A percentile compares a stretch with the other conserved stretches of the same genome.
Evolutionary conservation across 2,329 filamentous ascomycete genomes (phyloP).

Genomic region (Fusarium sp.): DNA sequence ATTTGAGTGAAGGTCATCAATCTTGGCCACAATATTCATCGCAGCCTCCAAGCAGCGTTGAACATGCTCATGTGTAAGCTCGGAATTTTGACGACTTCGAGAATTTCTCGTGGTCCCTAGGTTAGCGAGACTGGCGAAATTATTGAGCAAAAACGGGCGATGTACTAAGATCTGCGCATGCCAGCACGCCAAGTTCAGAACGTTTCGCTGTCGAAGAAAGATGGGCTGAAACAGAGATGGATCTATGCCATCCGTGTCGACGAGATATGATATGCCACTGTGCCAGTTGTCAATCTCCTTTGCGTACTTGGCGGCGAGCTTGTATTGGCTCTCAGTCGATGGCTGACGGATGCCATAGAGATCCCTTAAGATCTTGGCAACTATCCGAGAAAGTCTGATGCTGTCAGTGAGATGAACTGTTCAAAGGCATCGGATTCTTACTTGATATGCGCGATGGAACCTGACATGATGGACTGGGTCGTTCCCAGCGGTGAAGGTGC

Average conservation of each 20-base stretch:
- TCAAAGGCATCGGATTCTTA: no score
- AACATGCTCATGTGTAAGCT: constrained; percentile 31
- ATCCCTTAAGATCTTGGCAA: constrained; percentile 48
- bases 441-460: constrained; percentile 49
- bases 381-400: constrained; percentile 45
- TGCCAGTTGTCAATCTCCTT: constrained; percentile 49
- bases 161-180: constrained; percentile 55
- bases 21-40: constrained; percentile 51
- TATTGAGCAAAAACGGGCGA: constrained; percentile 51
- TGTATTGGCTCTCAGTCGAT: constrained; percentile 39
- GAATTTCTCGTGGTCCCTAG: constrained; percentile 2
- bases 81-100: constrained; percentile 38
- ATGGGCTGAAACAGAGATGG: constrained; percentile 49
- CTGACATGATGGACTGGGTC: constrained; percentile 44
- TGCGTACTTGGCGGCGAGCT: constrained; percentile 43
- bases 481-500: constrained; percentile 23
- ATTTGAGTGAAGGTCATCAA: constrained; percentile 42
- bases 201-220: constrained; percentile 54
- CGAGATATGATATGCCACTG: constrained; percentile 46
- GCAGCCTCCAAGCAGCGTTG: constrained; percentile 53
- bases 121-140: constrained; percentile 42
- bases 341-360: constrained; percentile 49
- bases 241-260: constrained; percentile 51
- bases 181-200: constrained; percentile 55
- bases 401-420: no score